A percentile compares a stretch with the other conserved stretches of the same genome.
Conservation (phyloP, 345 rosid species). For the Anacardium occidentale region DNA sequence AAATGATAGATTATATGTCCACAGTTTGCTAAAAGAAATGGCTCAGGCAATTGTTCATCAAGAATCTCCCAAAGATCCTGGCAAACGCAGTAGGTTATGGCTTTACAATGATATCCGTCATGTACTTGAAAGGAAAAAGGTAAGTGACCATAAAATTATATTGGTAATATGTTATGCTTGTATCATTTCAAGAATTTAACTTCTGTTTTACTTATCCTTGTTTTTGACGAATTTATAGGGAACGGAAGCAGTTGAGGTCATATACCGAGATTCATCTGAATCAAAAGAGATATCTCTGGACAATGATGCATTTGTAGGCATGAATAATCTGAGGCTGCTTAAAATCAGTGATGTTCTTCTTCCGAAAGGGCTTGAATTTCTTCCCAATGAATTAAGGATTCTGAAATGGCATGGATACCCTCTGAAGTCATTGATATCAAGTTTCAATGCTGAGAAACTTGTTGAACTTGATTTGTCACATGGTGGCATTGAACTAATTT, state of each 20-base stretch:
- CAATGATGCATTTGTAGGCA: slow-evolving; percentile 10
- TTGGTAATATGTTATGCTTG: not conserved
- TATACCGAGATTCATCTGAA: not conserved
- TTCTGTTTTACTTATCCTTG: not conserved
- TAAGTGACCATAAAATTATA: not conserved
- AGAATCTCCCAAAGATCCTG: slow-evolving; percentile 9
- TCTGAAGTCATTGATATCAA: not conserved
- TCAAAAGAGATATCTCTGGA: not conserved
- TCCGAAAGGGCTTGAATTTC: slow-evolving; percentile 11
- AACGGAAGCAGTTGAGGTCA: slow-evolving; percentile 14
- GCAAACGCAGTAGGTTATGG: slow-evolving; percentile 4
- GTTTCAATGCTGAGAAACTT: slow-evolving; percentile 17
- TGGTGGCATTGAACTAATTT: slow-evolving; percentile 8
- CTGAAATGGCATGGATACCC: slow-evolving; percentile 19
- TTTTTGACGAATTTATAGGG: slow-evolving; percentile 2
- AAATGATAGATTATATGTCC: not conserved
- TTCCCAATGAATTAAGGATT: slow-evolving; percentile 8
- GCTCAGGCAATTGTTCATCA: slow-evolving; percentile 2
- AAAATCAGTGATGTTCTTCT: not conserved
- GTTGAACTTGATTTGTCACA: slow-evolving; percentile 18
- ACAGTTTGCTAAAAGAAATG: slow-evolving; percentile 13
- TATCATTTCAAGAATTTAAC: not conserved
- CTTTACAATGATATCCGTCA: not conserved
- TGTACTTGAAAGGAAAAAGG: slow-evolving; percentile 4
- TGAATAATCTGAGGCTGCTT: slow-evolving; percentile 19